Conservation (phyloP, 331 rosid species). For the Quercus tomentella region DNA sequence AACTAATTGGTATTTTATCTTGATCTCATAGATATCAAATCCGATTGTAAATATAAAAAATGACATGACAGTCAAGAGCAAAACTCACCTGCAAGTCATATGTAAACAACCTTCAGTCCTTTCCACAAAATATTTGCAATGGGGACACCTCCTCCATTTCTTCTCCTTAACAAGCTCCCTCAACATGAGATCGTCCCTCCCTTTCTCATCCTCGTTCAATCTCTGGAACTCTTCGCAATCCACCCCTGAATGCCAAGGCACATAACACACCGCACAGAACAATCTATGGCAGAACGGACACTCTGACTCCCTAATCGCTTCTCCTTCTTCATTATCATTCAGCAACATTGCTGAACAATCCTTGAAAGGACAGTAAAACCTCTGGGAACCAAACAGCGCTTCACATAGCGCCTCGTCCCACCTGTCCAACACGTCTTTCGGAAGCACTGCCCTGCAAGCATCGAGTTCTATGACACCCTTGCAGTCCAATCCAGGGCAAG, state of each 20-base stretch:
- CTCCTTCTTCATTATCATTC: conserved; percentile 20
- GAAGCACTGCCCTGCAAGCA: conserved; percentile 35
- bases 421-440: conserved; percentile 36
- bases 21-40: too few relatives aligned
- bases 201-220: conserved; percentile 37
- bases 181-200: conserved; percentile 44
- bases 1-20: too few relatives aligned
- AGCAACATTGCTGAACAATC: conserved; percentile 58
- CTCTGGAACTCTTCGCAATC: conserved; percentile 46
- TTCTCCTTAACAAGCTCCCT: conserved; percentile 35
- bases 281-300: conserved; percentile 67
- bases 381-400: conserved; percentile 16
- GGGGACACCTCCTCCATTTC: conserved; percentile 69
- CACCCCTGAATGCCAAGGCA: conserved; percentile 61
- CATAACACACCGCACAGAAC: conserved; percentile 57
- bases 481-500: conserved; percentile 56
- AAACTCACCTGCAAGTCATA: conserved; percentile 53
- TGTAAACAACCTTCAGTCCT: conserved; percentile 55
- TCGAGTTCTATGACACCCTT: conserved; percentile 32
- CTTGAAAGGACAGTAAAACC: conserved; percentile 54
- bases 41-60: too few relatives aligned
- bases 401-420: conserved; percentile 55
- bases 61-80: background rate
- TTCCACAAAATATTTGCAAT: conserved; percentile 51
- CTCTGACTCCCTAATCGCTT: conserved; percentile 29